These are phyloP conservation scores for Colletotrichum liaoningense DNA, from an alignment of 2,329 filamentous ascomycete genomes.

Conservation along the genomic window DNA sequence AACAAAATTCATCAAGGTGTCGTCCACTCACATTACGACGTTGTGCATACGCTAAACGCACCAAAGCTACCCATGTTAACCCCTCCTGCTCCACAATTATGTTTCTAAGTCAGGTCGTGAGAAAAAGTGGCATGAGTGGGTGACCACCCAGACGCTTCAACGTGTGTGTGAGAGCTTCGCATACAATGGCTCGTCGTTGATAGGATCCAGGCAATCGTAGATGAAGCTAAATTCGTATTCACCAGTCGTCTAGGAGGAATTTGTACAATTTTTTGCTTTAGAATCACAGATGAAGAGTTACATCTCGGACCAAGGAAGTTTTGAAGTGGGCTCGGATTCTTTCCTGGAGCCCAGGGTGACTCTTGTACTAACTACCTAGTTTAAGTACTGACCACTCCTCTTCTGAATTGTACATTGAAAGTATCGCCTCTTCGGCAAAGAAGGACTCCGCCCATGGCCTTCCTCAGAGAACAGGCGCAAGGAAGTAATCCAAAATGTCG, in stretches of 20 bases:
- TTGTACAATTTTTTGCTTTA: no score
- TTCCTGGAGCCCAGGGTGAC: not conserved
- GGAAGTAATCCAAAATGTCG: slow-evolving; percentile 63
- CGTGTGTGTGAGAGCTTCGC: not conserved
- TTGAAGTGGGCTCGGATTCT: not conserved
- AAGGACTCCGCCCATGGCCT: not conserved
- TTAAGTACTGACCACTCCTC: not conserved
- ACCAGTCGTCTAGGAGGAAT: no score
- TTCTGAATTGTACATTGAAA: not conserved
- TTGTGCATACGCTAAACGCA: not conserved
- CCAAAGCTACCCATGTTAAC: slow-evolving; percentile 3
- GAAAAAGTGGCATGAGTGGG: no score
- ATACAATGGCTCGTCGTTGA: not conserved
- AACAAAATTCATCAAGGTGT: slow-evolving; percentile 4
- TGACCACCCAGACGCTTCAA: no score
- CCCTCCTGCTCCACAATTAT: not conserved
- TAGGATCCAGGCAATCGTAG: not conserved
- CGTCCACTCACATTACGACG: not conserved
- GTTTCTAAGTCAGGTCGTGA: not conserved
- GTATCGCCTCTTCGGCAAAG: not conserved
- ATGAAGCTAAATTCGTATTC: not conserved
- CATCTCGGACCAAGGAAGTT: no score
- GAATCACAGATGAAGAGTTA: no score
- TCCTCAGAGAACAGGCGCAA: slow-evolving; percentile 60
- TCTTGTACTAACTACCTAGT: not conserved